A percentile compares a stretch with the other conserved stretches of the same genome.
Evolutionary conservation across 768 basidiomycete genomes (phyloP).

Genomic region (Leccinum truebloodii): DNA sequence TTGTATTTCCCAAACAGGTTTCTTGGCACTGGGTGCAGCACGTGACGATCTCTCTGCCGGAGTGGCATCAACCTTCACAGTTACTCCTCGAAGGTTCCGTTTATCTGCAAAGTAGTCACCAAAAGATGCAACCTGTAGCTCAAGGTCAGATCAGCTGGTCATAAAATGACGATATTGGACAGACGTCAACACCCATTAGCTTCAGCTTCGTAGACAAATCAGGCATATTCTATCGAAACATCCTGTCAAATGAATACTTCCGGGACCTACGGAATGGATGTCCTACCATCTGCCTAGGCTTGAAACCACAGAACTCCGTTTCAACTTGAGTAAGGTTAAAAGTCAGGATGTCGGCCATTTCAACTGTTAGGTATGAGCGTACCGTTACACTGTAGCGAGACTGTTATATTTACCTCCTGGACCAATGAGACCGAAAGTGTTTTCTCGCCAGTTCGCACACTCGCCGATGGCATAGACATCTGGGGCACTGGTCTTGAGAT

Average conservation of each 20-base stretch:
- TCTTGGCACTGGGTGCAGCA: neutral
- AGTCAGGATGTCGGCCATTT: slow-evolving; percentile 75
- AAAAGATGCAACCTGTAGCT: slow-evolving; percentile 56
- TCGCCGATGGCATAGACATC: slow-evolving; percentile 77
- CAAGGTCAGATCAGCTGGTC: neutral
- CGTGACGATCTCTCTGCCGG: neutral
- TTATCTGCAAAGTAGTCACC: slow-evolving; percentile 74
- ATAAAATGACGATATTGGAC: slow-evolving; percentile 10
- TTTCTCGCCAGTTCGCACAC: slow-evolving; percentile 67
- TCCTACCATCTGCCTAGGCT: slow-evolving; percentile 45
- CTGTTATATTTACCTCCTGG: slow-evolving; percentile 51
- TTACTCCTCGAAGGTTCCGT: slow-evolving; percentile 22
- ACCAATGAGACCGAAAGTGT: slow-evolving; percentile 73
- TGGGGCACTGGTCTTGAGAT: slow-evolving; percentile 53
- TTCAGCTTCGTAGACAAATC: slow-evolving; percentile 70
- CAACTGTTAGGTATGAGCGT: slow-evolving; percentile 40
- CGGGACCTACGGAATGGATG: neutral
- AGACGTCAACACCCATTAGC: slow-evolving; percentile 57
- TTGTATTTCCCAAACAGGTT: slow-evolving; percentile 2
- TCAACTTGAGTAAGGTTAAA: slow-evolving; percentile 67
- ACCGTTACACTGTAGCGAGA: neutral
- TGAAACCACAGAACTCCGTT: slow-evolving; percentile 41
- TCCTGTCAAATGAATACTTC: neutral
- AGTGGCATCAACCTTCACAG: neutral
- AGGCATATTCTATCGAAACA: slow-evolving; percentile 45